Evolutionary conservation across 495 filamentous ascomycete species (phyloP).

Genomic region (Elaphomyces granulatus): DNA sequence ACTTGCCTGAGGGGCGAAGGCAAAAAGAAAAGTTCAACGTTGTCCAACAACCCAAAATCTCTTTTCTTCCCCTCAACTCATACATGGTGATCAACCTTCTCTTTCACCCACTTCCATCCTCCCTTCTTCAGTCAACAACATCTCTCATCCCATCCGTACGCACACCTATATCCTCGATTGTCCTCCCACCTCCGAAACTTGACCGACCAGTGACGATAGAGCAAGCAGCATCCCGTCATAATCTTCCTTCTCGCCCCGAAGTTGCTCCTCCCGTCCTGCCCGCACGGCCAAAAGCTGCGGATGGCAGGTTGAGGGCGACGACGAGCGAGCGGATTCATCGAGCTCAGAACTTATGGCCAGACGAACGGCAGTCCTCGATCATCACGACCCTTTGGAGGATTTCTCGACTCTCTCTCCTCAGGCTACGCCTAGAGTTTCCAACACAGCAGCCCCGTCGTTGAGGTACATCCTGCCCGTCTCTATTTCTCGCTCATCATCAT

Average conservation of each 20-base stretch:
- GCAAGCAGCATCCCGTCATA: background rate
- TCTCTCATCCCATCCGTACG: background rate
- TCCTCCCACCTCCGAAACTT: background rate
- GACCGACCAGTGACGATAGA: no score
- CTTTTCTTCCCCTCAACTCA: conserved; percentile 1
- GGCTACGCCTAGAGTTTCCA: conserved; percentile 15
- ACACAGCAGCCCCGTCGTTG: conserved; percentile 29
- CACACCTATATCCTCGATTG: background rate
- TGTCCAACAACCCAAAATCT: background rate
- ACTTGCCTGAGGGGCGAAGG: no score
- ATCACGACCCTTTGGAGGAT: conserved; percentile 37
- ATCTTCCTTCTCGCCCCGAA: background rate
- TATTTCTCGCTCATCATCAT: no score
- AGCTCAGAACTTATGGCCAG: conserved; percentile 38
- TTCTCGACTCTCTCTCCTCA: conserved; percentile 18
- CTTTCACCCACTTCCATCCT: conserved; percentile 1
- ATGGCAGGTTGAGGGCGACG: conserved; percentile 37
- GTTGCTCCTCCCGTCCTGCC: conserved; percentile 11
- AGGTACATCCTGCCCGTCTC: conserved; percentile 34
- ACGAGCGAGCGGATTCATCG: conserved; percentile 20
- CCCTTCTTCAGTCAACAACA: background rate
- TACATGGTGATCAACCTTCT: conserved; percentile 2
- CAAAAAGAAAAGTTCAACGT: background rate
- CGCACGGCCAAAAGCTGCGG: conserved; percentile 20
- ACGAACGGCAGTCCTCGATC: conserved; percentile 32